Evolutionary conservation across 441 rosid species (phyloP), one percentile per base, ranked within the genome.

Genomic region (Macaranga tanarius): DNA sequence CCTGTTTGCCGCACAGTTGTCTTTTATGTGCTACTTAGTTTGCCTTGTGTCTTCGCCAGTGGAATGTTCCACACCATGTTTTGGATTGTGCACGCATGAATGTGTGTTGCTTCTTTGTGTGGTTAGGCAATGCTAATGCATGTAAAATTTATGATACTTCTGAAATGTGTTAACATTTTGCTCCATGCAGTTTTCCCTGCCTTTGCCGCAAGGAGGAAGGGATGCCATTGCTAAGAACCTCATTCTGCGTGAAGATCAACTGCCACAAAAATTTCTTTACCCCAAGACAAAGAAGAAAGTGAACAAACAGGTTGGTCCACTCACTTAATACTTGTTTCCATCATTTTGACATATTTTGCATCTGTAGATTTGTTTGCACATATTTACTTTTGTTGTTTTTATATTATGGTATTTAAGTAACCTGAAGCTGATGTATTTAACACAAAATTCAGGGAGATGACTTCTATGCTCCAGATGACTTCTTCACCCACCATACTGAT

Each of bases 171-270:
- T 34, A 15, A 19, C 47, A 63, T 57, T 71, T 62, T 45, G 23
- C 34, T 73, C 10, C 64, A 50, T 65, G 73, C 88, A 95, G 98
- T 92, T 86, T 78, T 91, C 99, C 16, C 72, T 92, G 67, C 98
- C 99, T 66, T 76, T 84, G 76, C 99, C 98, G 7, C 86, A 91
- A 85, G 95, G 97, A 13, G 98, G 98, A 84, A 89, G 99, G 78
- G 90, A 92, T 56, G 90, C 93, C 56, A 86, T 95, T 58, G 70
- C 95, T 10, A 95, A 91, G 85, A 92, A 90, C 76, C 79, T 84
- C 31, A 76, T 95, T 77, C 77, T 95, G 57, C 91, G 97, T 19
- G 99, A 92, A 81, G 99, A 95, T 80, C 99, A 95, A 78, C 87
- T 95, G 58, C 98, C 99, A 34, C 92, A 85, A 40, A 95, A 90